Evolutionary conservation across 2,329 filamentous ascomycete genomes (phyloP).

Genomic region (Clarireedia homoeocarpa): DNA sequence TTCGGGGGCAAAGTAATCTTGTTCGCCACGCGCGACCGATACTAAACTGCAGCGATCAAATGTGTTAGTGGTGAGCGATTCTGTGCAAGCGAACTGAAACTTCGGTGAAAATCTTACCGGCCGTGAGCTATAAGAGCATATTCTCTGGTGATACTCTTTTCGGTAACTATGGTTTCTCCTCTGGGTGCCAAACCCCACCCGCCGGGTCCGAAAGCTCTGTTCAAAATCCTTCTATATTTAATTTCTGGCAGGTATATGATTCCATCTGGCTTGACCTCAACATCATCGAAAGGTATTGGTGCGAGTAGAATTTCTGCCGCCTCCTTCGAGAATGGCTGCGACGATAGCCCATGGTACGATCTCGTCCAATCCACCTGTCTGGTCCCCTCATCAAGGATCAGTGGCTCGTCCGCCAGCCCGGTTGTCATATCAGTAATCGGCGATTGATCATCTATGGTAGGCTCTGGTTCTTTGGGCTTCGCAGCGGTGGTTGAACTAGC

Average conservation of each 20-base stretch:
- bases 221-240: slow-evolving; percentile 89
- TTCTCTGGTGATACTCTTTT: slow-evolving; percentile 66
- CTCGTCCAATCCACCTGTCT: slow-evolving; percentile 64
- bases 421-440: slow-evolving; percentile 35
- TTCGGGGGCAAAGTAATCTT: slow-evolving; percentile 85
- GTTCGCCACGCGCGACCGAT: slow-evolving; percentile 86
- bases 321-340: slow-evolving; percentile 56
- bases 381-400: slow-evolving; percentile 38
- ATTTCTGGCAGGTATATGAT: slow-evolving; percentile 96
- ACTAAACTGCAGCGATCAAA: slow-evolving; percentile 56
- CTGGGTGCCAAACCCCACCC: slow-evolving; percentile 91
- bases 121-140: slow-evolving; percentile 87
- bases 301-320: slow-evolving; percentile 52
- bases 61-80: slow-evolving; percentile 9
- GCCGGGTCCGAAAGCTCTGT: slow-evolving; percentile 85
- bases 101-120: slow-evolving; percentile 48
- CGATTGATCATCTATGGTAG: slow-evolving; percentile 38
- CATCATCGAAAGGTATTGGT: slow-evolving; percentile 62
- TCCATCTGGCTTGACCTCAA: slow-evolving; percentile 96
- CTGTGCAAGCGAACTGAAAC: background rate
- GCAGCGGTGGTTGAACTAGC: background rate
- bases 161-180: slow-evolving; percentile 59
- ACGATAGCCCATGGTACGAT: slow-evolving; percentile 62
- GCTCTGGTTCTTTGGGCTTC: slow-evolving; percentile 43
- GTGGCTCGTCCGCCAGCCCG: slow-evolving; percentile 43